Base-by-base conservation (phyloP, 768 basidiomycete genomes). In the Mycena belliarum region DNA sequence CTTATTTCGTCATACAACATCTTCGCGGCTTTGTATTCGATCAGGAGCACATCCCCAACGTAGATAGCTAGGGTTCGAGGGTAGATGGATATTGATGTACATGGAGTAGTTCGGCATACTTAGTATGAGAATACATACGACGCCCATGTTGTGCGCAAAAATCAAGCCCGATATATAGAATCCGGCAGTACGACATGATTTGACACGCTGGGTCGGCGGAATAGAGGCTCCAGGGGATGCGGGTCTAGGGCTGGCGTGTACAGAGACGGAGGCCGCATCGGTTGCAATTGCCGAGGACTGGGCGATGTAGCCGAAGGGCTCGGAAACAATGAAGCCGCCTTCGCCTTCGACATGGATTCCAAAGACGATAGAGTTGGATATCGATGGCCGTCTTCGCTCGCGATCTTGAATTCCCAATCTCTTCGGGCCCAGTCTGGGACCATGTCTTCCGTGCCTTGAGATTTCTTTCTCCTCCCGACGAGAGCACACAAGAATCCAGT, bases 361-460 rank as follows among this genome's bases (percentile, higher is more conserved):
- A 76, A 63, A 24, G 77, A 76, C 20, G 72, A 59, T 40, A 78
- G 61, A 20, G 79, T 75, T 12, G 78, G 79, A 65, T 82, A 83
- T 46, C 79, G 69, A 63, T 80, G 77, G 21, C 79, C 77, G 37
- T 77, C 76, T 55, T 79, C 77, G 52, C 68, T 76, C 21, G 77
- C 77, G 48, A 81, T 59, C 67, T 75, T 77, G 65, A 79, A 73
- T 63, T 85, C 81, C 85, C 85, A 88, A 63, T 76, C 80, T 47
- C 80, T 74, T 59, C 80, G 82, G 65, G 83, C 78, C 80, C 82
- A 84, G 72, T 90, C 88, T 0, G 82, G 82, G 26, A 87, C 74
- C 70, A 89, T 70, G 53, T 81, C 78, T 68, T 89, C 88, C 29
- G 71, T 66, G 25, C 75, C 76, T 10, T 58, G 55, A 8, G 66